phyloP scores from a whole-genome alignment of 1,284 basidiomycete species.

The Cutaneotrichosporon arboriforme region DNA sequence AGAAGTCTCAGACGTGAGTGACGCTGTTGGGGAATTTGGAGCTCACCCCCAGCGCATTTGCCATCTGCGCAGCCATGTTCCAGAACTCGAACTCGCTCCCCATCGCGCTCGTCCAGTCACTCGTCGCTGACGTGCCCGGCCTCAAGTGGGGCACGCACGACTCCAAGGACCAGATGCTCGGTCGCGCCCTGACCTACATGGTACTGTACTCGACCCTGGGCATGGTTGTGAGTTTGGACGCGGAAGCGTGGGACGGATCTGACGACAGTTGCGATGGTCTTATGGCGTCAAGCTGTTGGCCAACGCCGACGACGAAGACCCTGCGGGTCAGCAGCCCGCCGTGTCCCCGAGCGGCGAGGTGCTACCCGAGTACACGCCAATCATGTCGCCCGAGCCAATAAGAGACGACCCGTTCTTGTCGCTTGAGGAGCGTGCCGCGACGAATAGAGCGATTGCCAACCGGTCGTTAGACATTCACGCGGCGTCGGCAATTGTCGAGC shows the following conservation, averaged over 20 bases:
- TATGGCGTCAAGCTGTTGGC: slow-evolving; percentile 75
- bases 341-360: not conserved
- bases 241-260: not conserved
- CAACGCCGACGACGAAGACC: slow-evolving; percentile 57
- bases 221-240: slow-evolving; percentile 64
- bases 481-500: not conserved
- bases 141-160: slow-evolving; percentile 78
- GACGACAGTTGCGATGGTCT: slow-evolving; percentile 72
- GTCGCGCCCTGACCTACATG: slow-evolving; percentile 84
- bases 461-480: not conserved
- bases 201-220: slow-evolving; percentile 88
- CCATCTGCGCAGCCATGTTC: slow-evolving; percentile 63
- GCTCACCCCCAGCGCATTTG: slow-evolving; percentile 67
- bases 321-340: not conserved
- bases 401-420: slow-evolving; percentile 38
- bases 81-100: slow-evolving; percentile 76
- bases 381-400: slow-evolving; percentile 27
- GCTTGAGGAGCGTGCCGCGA: not conserved
- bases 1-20: slow-evolving; percentile 42
- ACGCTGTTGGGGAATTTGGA: not conserved
- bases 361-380: not conserved
- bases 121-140: slow-evolving; percentile 75
- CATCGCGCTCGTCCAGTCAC: slow-evolving; percentile 78
- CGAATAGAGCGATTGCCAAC: not conserved
- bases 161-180: slow-evolving; percentile 78